Percentiles rank a stretch among this genome's conserved stretches.
Evolutionary conservation across 495 filamentous ascomycete genomes (phyloP).

Genomic region (Parathielavia hyrcaniae): DNA sequence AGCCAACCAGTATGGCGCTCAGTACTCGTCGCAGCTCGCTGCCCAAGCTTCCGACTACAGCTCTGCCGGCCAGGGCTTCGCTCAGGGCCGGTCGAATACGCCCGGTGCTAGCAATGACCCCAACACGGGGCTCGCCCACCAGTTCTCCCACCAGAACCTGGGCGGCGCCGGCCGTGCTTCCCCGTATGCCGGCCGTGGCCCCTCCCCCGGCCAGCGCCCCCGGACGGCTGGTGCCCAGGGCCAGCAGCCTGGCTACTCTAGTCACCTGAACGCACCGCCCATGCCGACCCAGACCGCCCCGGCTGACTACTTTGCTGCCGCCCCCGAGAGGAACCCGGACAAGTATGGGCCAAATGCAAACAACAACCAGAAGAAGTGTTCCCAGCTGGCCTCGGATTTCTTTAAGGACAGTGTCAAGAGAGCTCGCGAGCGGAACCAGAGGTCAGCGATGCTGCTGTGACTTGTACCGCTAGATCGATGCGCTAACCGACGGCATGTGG

Average conservation of each 20-base stretch:
- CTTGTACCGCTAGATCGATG: neutral
- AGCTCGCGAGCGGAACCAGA: constrained; percentile 82
- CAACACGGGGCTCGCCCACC: constrained; percentile 83
- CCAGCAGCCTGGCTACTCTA: constrained; percentile 53
- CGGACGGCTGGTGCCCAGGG: constrained; percentile 66
- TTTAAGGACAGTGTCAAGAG: constrained; percentile 94
- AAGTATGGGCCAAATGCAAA: constrained; percentile 57
- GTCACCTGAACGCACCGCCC: constrained; percentile 59
- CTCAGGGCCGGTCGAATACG: constrained; percentile 54
- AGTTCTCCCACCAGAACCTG: constrained; percentile 96
- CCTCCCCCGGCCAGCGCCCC: constrained; percentile 66
- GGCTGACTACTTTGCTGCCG: constrained; percentile 50
- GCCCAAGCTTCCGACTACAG: constrained; percentile 29
- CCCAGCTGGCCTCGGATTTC: constrained; percentile 74
- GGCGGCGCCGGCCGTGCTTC: constrained; percentile 59
- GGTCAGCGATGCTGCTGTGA: constrained; percentile 49
- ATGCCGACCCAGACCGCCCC: constrained; percentile 48
- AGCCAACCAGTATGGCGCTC: constrained; percentile 32
- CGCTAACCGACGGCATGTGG: constrained; percentile 6
- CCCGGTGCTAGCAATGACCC: constrained; percentile 56
- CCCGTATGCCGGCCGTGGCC: constrained; percentile 60
- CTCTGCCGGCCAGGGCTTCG: constrained; percentile 38
- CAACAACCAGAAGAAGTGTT: constrained; percentile 71
- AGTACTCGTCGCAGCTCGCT: constrained; percentile 32
- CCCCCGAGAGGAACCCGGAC: constrained; percentile 67